These are phyloP conservation scores for Aspergillus versicolor DNA, from an alignment of 2,329 filamentous ascomycete genomes.

Conservation along the genomic window DNA sequence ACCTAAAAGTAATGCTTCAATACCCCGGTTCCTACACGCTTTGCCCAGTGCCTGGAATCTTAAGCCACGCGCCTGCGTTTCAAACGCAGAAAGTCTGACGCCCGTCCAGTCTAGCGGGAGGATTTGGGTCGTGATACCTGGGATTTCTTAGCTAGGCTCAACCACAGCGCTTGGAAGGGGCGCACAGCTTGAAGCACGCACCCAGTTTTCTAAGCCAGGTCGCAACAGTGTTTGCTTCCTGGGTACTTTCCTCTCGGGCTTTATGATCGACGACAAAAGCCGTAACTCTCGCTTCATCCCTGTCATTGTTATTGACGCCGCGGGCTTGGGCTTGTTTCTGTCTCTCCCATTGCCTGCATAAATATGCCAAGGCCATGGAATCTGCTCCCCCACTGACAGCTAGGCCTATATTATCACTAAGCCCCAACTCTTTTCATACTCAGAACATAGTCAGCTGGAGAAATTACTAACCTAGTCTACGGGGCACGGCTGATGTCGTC, in stretches of 20 bases:
- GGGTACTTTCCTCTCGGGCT: conserved; percentile 53
- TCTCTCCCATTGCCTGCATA: conserved; percentile 56
- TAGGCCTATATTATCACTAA: conserved; percentile 54
- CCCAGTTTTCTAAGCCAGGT: conserved; percentile 46
- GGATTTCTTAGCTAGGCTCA: not conserved
- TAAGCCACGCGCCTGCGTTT: conserved; percentile 70
- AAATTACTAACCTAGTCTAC: conserved; percentile 26
- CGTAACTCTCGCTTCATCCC: conserved; percentile 37
- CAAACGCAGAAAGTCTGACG: conserved; percentile 59
- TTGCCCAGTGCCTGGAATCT: conserved; percentile 71
- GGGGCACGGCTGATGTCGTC: conserved; percentile 19
- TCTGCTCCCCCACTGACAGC: conserved; percentile 92
- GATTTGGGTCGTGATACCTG: conserved; percentile 37
- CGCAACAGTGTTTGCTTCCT: conserved; percentile 55
- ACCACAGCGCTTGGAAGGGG: not conserved
- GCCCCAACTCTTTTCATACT: not conserved
- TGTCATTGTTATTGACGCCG: conserved; percentile 2
- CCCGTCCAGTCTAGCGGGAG: conserved; percentile 54
- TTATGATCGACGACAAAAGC: conserved; percentile 64
- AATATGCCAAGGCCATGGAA: conserved; percentile 89
- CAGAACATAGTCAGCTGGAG: not conserved
- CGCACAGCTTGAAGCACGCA: conserved; percentile 23
- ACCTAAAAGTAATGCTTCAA: conserved; percentile 68
- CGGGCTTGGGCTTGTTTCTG: not conserved
- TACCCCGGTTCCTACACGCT: conserved; percentile 53